These are phyloP conservation scores for Sugiyamaella chiloensis DNA, from an alignment of 805 yeast genomes.

Conservation along the genomic window DNA sequence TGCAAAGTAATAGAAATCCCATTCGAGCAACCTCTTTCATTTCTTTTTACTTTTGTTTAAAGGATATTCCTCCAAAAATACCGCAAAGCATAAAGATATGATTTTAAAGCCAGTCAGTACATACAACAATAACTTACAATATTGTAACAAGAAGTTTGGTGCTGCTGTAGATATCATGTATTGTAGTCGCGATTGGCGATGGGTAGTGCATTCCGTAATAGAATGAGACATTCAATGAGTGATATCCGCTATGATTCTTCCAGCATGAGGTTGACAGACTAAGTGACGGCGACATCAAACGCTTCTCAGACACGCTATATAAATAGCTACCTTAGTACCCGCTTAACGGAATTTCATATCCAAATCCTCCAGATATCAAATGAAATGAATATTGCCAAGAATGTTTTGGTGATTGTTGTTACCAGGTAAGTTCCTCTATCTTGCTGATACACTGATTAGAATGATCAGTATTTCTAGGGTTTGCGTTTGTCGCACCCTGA, in stretches of 20 bases:
- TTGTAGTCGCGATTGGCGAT: background rate
- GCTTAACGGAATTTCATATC: background rate
- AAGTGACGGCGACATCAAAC: background rate
- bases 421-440: constrained; percentile 11
- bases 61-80: background rate
- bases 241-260: background rate
- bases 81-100: background rate
- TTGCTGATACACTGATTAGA: constrained; percentile 8
- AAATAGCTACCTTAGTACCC: background rate
- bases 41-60: too few species aligned
- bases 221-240: background rate
- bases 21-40: too few species aligned
- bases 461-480: background rate
- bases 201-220: background rate
- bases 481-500: constrained; percentile 15
- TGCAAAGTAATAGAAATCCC: too few species aligned
- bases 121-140: background rate
- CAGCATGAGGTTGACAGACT: background rate
- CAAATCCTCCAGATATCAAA: constrained; percentile 12
- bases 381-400: constrained; percentile 3
- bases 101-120: background rate
- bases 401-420: background rate
- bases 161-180: background rate
- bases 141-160: background rate
- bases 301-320: background rate